Conservation (phyloP, 176 grass and related monocot genomes). For the Carex parvula region DNA sequence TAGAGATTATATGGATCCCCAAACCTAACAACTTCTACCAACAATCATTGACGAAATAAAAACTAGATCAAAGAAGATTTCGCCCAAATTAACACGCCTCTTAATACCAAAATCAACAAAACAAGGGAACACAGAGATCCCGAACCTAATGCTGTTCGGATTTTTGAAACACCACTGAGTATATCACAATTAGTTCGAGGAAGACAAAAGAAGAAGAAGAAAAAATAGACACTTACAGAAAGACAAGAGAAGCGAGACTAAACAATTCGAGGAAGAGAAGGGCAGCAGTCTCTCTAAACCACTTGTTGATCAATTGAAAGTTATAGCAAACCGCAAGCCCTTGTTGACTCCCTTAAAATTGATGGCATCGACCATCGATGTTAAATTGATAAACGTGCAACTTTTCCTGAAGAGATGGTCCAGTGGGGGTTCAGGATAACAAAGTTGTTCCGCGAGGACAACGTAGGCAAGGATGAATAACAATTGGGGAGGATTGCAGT, state of each 20-base stretch:
- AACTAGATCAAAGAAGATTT: background rate
- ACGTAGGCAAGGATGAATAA: no score
- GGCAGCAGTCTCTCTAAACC: background rate
- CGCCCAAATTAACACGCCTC: background rate
- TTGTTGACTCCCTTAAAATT: no score
- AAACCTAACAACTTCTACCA: background rate
- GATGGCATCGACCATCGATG: no score
- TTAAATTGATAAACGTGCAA: no score
- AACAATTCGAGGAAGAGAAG: background rate
- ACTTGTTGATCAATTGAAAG: background rate
- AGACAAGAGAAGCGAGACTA: background rate
- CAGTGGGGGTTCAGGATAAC: background rate
- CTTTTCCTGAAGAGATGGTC: background rate
- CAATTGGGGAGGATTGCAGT: background rate
- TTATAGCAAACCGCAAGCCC: background rate
- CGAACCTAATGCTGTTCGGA: background rate
- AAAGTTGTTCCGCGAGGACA: background rate
- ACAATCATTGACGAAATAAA: background rate
- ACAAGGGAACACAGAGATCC: background rate
- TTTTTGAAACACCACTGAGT: background rate
- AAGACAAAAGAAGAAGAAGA: background rate
- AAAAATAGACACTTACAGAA: background rate
- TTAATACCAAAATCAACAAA: background rate
- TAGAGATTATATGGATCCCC: slow-evolving; percentile 9
- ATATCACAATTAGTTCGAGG: background rate